These are phyloP conservation scores for Claviceps pusilla DNA, from an alignment of 2,329 filamentous ascomycete species.

Conservation along the genomic window DNA sequence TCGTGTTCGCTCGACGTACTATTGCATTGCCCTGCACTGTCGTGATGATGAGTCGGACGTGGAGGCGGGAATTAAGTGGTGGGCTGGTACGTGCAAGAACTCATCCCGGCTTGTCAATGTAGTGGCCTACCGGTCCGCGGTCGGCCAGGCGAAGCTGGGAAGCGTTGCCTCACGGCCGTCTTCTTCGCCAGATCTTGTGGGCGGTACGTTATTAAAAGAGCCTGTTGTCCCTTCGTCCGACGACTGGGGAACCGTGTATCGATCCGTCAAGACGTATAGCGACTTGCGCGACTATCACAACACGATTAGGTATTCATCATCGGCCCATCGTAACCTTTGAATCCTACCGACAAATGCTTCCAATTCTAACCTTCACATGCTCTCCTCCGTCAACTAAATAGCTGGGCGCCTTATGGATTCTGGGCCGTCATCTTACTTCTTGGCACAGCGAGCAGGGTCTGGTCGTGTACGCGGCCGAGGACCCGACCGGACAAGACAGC, in stretches of 20 bases:
- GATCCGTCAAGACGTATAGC: constrained; percentile 2
- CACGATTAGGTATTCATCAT: constrained; percentile 2
- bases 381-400: background rate
- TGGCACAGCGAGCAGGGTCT: background rate
- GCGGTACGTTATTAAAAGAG: background rate
- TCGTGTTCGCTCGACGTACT: constrained; percentile 8
- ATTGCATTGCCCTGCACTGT: constrained; percentile 8
- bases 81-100: constrained; percentile 8
- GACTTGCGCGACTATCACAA: constrained; percentile 4
- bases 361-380: background rate
- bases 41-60: constrained; percentile 3
- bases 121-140: constrained; percentile 4
- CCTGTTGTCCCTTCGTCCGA: background rate
- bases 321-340: background rate
- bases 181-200: background rate
- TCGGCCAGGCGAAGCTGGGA: background rate
- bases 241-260: constrained; percentile 6
- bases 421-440: background rate
- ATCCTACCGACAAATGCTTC: background rate
- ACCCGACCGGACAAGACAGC: background rate
- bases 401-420: background rate
- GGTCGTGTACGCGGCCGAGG: background rate
- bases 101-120: constrained; percentile 7
- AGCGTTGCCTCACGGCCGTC: background rate
- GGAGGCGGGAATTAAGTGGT: constrained; percentile 8